phyloP scores from a whole-genome alignment of 495 filamentous ascomycete genomes.

The Aeminium ludgeri region DNA sequence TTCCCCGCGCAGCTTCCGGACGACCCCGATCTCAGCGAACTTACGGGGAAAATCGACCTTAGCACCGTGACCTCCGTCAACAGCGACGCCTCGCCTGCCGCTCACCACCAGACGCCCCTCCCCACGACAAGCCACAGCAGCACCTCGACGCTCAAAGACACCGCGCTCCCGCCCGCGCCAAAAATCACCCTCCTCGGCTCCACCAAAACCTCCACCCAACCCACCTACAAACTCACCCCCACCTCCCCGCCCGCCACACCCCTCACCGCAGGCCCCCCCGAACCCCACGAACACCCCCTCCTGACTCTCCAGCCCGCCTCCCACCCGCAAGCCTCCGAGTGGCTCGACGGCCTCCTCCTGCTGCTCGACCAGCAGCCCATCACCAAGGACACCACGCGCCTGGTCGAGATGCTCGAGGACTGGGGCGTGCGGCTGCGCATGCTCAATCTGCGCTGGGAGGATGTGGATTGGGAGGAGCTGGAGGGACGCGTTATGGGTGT shows the following conservation, averaged over 20 bases:
- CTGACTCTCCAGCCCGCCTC: constrained; percentile 68
- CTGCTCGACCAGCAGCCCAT: constrained; percentile 87
- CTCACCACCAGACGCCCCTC: constrained; percentile 33
- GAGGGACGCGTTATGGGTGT: constrained; percentile 11
- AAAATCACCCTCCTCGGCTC: constrained; percentile 87
- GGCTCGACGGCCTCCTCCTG: constrained; percentile 93
- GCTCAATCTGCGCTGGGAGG: constrained; percentile 81
- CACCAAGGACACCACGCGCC: constrained; percentile 82
- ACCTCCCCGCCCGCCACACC: no score
- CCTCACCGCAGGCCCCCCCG: constrained; percentile 4
- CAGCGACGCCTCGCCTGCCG: constrained; percentile 67
- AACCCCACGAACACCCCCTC: constrained; percentile 40
- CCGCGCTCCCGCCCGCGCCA: constrained; percentile 26
- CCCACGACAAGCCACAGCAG: constrained; percentile 16
- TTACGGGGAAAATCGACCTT: constrained; percentile 77
- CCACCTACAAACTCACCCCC: constrained; percentile 17
- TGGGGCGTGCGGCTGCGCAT: constrained; percentile 88
- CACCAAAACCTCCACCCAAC: constrained; percentile 27
- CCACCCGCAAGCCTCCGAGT: constrained; percentile 78
- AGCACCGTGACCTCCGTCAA: constrained; percentile 80
- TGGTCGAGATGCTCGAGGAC: constrained; percentile 67
- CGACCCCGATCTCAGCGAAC: constrained; percentile 53
- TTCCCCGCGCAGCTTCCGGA: constrained; percentile 48
- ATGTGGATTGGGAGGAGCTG: constrained; percentile 36
- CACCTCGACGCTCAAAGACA: constrained; percentile 22